Base-by-base conservation (phyloP, 2,329 filamentous ascomycete species). In the Berkeleyomyces basicola region DNA sequence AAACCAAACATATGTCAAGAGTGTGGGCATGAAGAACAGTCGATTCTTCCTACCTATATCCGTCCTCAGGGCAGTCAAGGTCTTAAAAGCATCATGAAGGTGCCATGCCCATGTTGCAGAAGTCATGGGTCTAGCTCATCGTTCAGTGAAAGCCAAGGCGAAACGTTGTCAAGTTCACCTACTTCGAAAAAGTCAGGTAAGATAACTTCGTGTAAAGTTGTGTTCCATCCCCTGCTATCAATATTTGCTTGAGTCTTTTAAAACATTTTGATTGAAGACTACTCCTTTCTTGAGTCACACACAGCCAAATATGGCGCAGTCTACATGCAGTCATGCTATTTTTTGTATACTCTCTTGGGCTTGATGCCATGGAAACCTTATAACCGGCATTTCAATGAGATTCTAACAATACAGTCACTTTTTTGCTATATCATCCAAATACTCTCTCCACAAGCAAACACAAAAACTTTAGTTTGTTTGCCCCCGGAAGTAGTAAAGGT, bases 371-470 rank as follows among this genome's bases (percentile, higher is more conserved):
- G 51, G 51, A 55, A 55, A 55, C 51, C 51, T 37, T 16, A 14
- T 23, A 23, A 23, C 2, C 23, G 23, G 2, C 23, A 23, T 55
- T 39, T 36, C 39, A 23, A 55, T 36, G 2, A 4, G 39, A n/a
- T n/a, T n/a, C 2, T n/a, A 14, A 55, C 33, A 55, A 53, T n/a
- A 7, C 14, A 55, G 51, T 55, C 33, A 55, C 51, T 7, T 39
- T 55, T 55, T 1, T 55, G 23, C 23, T 55, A 55, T 37, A n/a
- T 55, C 11, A 37, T 55, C 51, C 33, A 7, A n/a, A 55, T 37
- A n/a, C 14, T 55, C 40, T 31, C 53, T 4, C 31, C 39, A 33
- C 0, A 66, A 64, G 23, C 33, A 65, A 40, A 64, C 63, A 39
- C 58, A 61, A 39, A 65, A 64, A 40, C 62, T 59, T 11, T 36